Evolutionary conservation across 1,139 yeast genomes (phyloP).

Genomic region (Scheffersomyces cryptocercus): DNA sequence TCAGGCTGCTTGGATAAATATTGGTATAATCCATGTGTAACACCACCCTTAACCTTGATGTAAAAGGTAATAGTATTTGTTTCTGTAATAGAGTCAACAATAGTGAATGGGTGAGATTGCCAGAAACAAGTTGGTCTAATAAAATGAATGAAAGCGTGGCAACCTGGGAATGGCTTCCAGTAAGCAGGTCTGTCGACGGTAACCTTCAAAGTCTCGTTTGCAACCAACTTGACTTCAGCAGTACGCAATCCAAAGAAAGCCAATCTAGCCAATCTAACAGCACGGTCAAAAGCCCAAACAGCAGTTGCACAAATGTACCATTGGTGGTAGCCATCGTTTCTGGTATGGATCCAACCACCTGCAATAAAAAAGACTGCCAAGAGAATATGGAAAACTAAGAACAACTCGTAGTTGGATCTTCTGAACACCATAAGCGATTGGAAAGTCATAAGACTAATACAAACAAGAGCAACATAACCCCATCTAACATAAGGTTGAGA

Average conservation of each 20-base stretch:
- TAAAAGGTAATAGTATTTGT: constrained; percentile 30
- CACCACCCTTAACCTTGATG: constrained; percentile 43
- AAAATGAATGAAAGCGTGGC: constrained; percentile 42
- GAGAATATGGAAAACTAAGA: constrained; percentile 57
- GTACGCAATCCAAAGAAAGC: constrained; percentile 47
- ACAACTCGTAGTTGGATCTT: constrained; percentile 61
- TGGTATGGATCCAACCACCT: constrained; percentile 62
- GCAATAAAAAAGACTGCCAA: constrained; percentile 57
- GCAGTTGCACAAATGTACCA: constrained; percentile 57
- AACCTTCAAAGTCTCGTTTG: constrained; percentile 47
- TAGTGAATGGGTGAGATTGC: constrained; percentile 62
- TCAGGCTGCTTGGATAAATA: constrained; percentile 51
- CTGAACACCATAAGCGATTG: constrained; percentile 57
- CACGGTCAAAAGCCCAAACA: constrained; percentile 65
- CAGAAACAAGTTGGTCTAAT: constrained; percentile 46
- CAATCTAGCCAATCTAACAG: constrained; percentile 52
- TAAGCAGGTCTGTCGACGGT: constrained; percentile 33
- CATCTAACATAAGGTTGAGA: constrained; percentile 43
- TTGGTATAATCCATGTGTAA: constrained; percentile 31
- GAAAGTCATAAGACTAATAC: constrained; percentile 40
- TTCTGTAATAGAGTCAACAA: constrained; percentile 37
- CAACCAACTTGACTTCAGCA: constrained; percentile 50
- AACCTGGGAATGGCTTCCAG: constrained; percentile 44
- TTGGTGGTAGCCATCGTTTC: constrained; percentile 42
- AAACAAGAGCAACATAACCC: constrained; percentile 54